Percentiles rank a stretch among this genome's conserved stretches.
Evolutionary conservation across 306 rosid species (phyloP).

Genomic region (Mimosa pudica): DNA sequence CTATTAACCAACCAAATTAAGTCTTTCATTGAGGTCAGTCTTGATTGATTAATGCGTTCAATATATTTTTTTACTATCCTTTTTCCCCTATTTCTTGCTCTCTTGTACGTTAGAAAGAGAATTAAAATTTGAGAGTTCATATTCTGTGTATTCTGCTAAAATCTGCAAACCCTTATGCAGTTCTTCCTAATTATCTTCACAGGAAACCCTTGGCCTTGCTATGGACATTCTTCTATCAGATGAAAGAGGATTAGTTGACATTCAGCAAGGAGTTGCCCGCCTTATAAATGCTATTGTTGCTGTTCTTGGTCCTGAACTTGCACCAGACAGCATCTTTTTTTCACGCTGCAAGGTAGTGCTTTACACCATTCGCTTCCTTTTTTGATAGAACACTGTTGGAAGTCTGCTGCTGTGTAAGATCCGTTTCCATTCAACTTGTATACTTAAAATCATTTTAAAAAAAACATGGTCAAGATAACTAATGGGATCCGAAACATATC

Average conservation of each 20-base stretch:
- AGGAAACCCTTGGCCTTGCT: conserved; percentile 96
- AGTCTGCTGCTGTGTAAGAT: not conserved
- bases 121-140: not conserved
- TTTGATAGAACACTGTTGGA: not conserved
- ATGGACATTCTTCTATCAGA: conserved; percentile 94
- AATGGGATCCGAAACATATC: not conserved
- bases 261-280: conserved; percentile 98
- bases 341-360: conserved; percentile 87
- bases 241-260: conserved; percentile 85
- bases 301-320: conserved; percentile 97
- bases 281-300: conserved; percentile 92
- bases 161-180: not conserved
- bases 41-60: conserved; percentile 28
- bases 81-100: not conserved
- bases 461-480: not conserved
- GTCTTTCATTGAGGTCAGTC: conserved; percentile 17
- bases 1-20: not conserved
- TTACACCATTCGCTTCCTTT: not conserved
- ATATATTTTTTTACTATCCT: not conserved
- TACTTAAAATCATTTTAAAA: not conserved
- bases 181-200: conserved; percentile 27
- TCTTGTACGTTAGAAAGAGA: not conserved
- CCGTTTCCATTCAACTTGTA: not conserved
- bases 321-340: conserved; percentile 97
- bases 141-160: not conserved